Evolutionary conservation across 257 asterid species (phyloP), one percentile per base, ranked within the genome.

Genomic region (Solanum paucissectum): DNA sequence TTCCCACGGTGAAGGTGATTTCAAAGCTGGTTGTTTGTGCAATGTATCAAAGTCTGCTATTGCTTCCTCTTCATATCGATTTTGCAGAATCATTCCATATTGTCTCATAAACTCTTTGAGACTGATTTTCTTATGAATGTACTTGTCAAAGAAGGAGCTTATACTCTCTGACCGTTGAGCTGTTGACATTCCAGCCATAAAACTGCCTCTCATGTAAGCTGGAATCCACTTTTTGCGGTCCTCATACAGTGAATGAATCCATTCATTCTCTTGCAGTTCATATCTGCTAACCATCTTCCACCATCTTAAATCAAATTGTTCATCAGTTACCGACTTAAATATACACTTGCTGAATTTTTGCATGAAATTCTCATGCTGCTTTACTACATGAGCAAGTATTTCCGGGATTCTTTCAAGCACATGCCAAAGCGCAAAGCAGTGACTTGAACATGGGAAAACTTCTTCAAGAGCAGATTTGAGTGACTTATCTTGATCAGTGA

Each of bases 1-100:
- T 91, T 97, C 99, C 98, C 99, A 97, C 71, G 99, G 99, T 44
- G 99, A 97, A 85, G 99, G 99, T 2, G 99, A 97, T 90, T 93
- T 97, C 36, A 97, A 94, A 29, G 98, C 99, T 16, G 99, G 98
- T 90, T 95, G 99, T 93, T 95, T 97, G 94, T 97, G 98, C 93
- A 95, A 95, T 10, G 98, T 95, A 88, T 95, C 99, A 87, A 97
- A 97, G 88, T 97, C 98, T 58, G 99, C 98, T 90, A 97, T 89
- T 89, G 95, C 98, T 92, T 97, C 99, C 89, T 97, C 99, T 91
- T 95, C 98, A 40, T 91, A 91, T 93, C 98, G 93, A 90, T 88
- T 95, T 75, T 93, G 98, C 87, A 97, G 93, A 89, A 97, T 95
- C 14, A 91, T 82, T 84, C 95, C 98, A 84, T 95, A 97, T 86